Base-by-base conservation (phyloP, 192 early-diverging fungal species). In the Funneliformis geosporum region DNA sequence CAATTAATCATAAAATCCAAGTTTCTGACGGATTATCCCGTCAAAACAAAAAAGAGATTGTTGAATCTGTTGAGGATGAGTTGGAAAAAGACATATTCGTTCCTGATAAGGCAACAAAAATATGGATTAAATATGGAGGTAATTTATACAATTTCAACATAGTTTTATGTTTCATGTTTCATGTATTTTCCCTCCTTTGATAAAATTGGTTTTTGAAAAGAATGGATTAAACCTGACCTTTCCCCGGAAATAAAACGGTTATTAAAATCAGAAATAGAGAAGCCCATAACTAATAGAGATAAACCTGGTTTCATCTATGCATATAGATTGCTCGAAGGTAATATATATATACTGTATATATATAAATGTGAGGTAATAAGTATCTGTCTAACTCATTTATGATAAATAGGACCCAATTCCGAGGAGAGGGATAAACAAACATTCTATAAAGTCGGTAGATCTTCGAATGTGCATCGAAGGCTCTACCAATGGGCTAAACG, bases 291-390 rank as follows among this genome's bases (percentile, higher is more conserved):
- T 14, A 79, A 81, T 4, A 82, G 73, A 1, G 87, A 88, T 55
- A 81, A 83, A 46, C 79, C 87, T 6, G 87, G 87, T 18, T 86
- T 83, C 55, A 88, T 88, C 25, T 88, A 88, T 38, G 82, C 81
- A 12, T 88, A 88, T 69, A 80, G 82, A 43, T 71, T 88, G 9
- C 28, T 80, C 23, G 84, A 83, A 47, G 80, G 84, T 85, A 85
- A 60, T 25, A 18, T 3, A 60, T 70, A n/a, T 5, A 38, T 28
- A 28, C 60, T 27, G 12, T 28, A 23, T 16, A 44, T 33, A 55
- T 42, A 18, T n/a, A n/a, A n/a, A 28, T 39, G 0, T 42, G 12
- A 23, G 25, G 12, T 50, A 27, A 46, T 4, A 11, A 11, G 6
- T 27, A 50, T 73, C 27, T 47, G 8, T 25, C 27, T 73, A 8